Base-by-base conservation (phyloP, 108 stramenopile species). In the Skeletonema tropicum region DNA sequence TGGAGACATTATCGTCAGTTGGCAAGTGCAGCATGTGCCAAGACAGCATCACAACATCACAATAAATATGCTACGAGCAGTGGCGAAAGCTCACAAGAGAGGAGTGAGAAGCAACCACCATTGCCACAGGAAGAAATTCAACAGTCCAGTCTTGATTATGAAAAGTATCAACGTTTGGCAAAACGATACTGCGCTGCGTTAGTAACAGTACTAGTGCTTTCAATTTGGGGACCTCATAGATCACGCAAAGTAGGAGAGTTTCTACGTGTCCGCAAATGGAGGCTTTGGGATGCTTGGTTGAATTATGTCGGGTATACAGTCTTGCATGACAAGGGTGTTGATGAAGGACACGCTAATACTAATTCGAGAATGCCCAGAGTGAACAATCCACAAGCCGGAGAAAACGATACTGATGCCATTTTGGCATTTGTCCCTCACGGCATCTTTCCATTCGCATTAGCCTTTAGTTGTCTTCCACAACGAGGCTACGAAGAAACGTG, bases 401-500 rank as follows among this genome's bases (percentile, higher is more conserved):
- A 55, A 6, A 55, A 55, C 23, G n/a, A 55, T 6, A 8, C 6
- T 23, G 19, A 21, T 23, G 86, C 94, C 36, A 92, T 98, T 38
- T 85, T 91, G 60, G 93, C 91, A 13, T 82, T 98, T 48, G 79
- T 89, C 30, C 97, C 97, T 5, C 97, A 98, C 75, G 97, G 97
- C 0, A 91, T 97, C 7, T 95, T 98, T 70, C 97, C 97, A 8
- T 97, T 98, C 80, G 92, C 87, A 4, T 79, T 95, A 33, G 94
- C 88, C 12, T 90, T 93, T 79, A 87, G 86, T 12, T 88, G 83
- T 6, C 68, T 95, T 14, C 86, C 89, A 10, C 45, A 71, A 70
- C 69, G 60, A 8, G 80, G 64, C 38, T 80, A 87, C 38, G 41
- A 62, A 12, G 31, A 84, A 29, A 80, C 85, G 5, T 95, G 92